Evolutionary conservation across 345 rosid genomes (phyloP), one percentile per base, ranked within the genome.

Genomic region (Gossypium bickii): DNA sequence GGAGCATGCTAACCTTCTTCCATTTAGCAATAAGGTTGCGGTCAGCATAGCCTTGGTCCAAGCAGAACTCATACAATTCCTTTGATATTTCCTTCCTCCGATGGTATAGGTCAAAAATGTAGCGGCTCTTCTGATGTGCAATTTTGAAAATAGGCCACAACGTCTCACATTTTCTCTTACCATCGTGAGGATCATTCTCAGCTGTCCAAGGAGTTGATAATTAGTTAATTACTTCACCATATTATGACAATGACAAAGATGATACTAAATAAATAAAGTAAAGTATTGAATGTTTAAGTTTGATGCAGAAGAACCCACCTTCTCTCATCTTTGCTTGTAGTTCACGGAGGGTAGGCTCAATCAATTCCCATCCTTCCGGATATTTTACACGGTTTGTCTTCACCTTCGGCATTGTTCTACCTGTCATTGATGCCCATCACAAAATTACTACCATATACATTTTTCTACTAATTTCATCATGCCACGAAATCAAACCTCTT

Each of bases 281-380:
- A 15, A 71, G 17, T 7, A 38, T 57, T 48, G 4, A 48, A 48
- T 48, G 15, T 11, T 48, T 48, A 48, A 48, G 58, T 12, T 2
- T 44, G 51, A 27, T 13, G 3, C 41, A 29, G 20, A 3, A 27
- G 69, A 18, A 29, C 25, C 29, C 20, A 86, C 91, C 91, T 86
- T 89, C 91, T 77, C 90, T 82, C 93, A 86, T 89, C 86, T 87
- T 87, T 9, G 84, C 85, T 74, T 84, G 85, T 11, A 85, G 73
- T 53, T 86, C 89, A 51, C 81, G 81, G 12, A 87, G 87, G 1
- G 91, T 87, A 38, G 91, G 91, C 83, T 87, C 90, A 47, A 87
- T 89, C 76, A 89, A 80, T 74, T 86, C 86, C 90, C 90, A 89
- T 10, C 90, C 93, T 79, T 87, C 87, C 6, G 89, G 93, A 38